Percentiles rank a stretch among this genome's conserved stretches.
These are phyloP conservation scores for Centella asiatica DNA, from an alignment of 129 eudicot genomes.

Conservation along the genomic window DNA sequence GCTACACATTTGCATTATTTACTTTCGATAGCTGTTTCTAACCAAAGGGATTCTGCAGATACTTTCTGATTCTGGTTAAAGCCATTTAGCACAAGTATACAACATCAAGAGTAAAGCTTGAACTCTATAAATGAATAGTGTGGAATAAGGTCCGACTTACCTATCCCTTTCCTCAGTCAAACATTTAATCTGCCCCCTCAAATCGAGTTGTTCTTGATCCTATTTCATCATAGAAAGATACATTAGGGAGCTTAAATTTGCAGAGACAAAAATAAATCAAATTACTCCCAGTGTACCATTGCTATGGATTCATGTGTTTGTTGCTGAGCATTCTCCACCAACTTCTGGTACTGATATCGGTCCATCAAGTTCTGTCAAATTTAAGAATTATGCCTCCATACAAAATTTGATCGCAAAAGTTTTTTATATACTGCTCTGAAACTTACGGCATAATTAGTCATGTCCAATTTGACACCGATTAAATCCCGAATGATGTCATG, in stretches of 20 bases:
- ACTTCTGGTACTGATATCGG: constrained; percentile 56
- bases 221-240: constrained; percentile 18
- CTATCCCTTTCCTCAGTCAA: constrained; percentile 55
- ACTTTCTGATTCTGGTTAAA: no score
- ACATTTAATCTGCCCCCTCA: constrained; percentile 45
- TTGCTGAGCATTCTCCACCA: constrained; percentile 55
- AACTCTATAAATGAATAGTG: neutral
- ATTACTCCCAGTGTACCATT: constrained; percentile 36
- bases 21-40: no score
- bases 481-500: constrained; percentile 85
- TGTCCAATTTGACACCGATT: constrained; percentile 76
- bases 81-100: neutral
- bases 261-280: constrained; percentile 1
- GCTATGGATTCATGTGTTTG: constrained; percentile 38
- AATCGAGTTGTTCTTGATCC: constrained; percentile 62
- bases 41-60: no score
- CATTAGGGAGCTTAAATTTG: constrained; percentile 6
- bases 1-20: no score
- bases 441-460: constrained; percentile 75
- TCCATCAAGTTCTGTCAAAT: constrained; percentile 49
- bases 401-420: neutral
- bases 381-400: constrained; percentile 6
- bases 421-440: constrained; percentile 9
- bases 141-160: constrained; percentile 24
- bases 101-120: neutral